Base-by-base conservation (phyloP, 768 basidiomycete species). In the Tylopilus subfusipes region DNA sequence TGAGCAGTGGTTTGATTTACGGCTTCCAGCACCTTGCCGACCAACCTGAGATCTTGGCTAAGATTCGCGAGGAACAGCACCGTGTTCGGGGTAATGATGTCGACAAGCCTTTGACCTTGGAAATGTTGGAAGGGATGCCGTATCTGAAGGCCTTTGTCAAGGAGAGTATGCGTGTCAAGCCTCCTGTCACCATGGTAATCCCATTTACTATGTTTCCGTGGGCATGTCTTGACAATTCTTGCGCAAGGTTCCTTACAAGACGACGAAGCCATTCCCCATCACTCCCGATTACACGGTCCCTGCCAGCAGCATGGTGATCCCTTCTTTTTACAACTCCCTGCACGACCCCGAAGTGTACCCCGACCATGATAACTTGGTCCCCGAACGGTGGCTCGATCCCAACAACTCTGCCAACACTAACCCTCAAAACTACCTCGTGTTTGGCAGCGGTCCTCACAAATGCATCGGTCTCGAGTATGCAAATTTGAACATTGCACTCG, bases 1-100 rank as follows among this genome's bases (percentile, higher is more conserved):
- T 99, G 97, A 92, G 91, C 69, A 93, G 90, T 56, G 95, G 94
- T 47, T 76, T 98, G 63, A 93, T 97, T 65, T 98, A 92, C 71
- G 88, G 85, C 36, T 97, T 98, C 84, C 97, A 99, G 73, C 92
- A 95, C 71, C 79, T 97, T 34, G 91, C 90, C 42, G 97, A 98
- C 71, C 80, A 91, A 68, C 96, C 96, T 1, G 88, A 93, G 24
- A 75, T 97, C 50, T 73, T 96, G 61, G 83, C 82, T 34, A 98
- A 96, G 74, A 82, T 98, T 58, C 83, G 89, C 50, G 90, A 87
- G 62, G 97, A 99, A 74, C 95, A 98, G 71, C 84, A 88, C 40
- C 79, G 82, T 42, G 81, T 96, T 52, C 84, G 97, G 53, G 81
- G 81, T 56, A 88, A 87, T 53, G 85, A 97, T 69, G 74, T 81